Conservation (phyloP, 2,329 filamentous ascomycete species). For the Calonectria pseudoreteaudii region DNA sequence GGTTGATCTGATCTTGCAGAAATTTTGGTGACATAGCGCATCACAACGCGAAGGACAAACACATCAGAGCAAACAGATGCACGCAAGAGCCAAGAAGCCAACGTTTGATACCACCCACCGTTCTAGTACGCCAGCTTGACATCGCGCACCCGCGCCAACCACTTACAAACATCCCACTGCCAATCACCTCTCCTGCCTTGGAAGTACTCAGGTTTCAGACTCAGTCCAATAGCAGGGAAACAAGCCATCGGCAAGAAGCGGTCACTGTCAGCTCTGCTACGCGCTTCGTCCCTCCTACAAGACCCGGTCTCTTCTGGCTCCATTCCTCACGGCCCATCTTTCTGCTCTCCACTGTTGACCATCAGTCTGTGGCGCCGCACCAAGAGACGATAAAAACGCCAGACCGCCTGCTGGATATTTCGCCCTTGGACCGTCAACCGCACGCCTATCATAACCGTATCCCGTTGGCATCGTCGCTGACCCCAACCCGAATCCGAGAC, state of each 20-base stretch:
- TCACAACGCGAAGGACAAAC: conserved; percentile 14
- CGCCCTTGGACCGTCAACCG: conserved; percentile 20
- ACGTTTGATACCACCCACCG: conserved; percentile 11
- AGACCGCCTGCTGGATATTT: conserved; percentile 37
- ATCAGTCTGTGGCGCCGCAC: conserved; percentile 33
- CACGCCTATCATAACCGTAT: conserved; percentile 29
- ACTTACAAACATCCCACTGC: neutral
- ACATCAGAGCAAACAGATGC: conserved; percentile 7
- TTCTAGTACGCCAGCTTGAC: conserved; percentile 1
- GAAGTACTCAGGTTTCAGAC: neutral
- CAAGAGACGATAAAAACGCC: conserved; percentile 41
- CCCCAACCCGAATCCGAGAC: neutral
- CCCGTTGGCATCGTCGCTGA: conserved; percentile 28
- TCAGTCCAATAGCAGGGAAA: conserved; percentile 9
- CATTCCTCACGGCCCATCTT: conserved; percentile 20
- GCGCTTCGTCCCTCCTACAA: conserved; percentile 11
- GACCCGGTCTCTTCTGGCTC: neutral
- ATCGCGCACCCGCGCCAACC: neutral
- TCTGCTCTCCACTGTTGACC: conserved; percentile 31
- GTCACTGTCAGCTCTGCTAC: conserved; percentile 8
- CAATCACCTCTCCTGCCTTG: neutral
- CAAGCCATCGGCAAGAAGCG: conserved; percentile 19
- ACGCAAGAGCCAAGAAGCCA: neutral
- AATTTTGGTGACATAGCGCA: conserved; percentile 33
- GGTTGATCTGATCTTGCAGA: conserved; percentile 43